These are phyloP conservation scores for Castanospermum australe DNA, from an alignment of 306 rosid species.

Conservation along the genomic window DNA sequence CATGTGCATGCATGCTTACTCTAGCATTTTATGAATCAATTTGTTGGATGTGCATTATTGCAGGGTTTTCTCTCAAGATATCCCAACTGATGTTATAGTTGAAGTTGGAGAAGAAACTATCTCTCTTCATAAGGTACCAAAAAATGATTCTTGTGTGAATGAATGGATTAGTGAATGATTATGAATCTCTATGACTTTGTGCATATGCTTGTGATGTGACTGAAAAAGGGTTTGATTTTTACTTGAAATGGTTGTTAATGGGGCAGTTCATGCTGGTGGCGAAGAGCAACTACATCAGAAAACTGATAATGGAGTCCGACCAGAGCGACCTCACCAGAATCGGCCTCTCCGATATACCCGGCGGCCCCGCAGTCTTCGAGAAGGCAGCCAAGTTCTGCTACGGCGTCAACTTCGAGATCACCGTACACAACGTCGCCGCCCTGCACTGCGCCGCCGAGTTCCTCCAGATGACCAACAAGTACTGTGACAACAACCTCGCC, in stretches of 20 bases:
- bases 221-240: not conserved
- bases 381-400: conserved; percentile 90
- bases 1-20: conserved; percentile 12
- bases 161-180: not conserved
- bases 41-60: not conserved
- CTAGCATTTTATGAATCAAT: not conserved
- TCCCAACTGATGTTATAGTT: conserved; percentile 75
- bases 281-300: conserved; percentile 73
- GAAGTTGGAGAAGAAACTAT: conserved; percentile 71
- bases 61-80: conserved; percentile 84
- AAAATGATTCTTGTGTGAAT: too few species aligned
- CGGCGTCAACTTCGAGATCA: conserved; percentile 81
- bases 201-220: not conserved
- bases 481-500: conserved; percentile 54
- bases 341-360: conserved; percentile 63
- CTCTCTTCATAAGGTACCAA: conserved; percentile 66
- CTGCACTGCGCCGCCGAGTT: conserved; percentile 78
- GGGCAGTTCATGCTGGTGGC: conserved; percentile 76
- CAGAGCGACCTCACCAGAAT: conserved; percentile 57
- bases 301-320: conserved; percentile 55
- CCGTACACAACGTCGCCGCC: conserved; percentile 67
- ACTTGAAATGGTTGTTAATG: not conserved
- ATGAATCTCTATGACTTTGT: not conserved
- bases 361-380: conserved; percentile 75
- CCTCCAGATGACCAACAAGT: conserved; percentile 66